Evolutionary conservation across 2,329 filamentous ascomycete species (phyloP), one percentile per base, ranked within the genome.

Genomic region (Venturiaceae sp.): DNA sequence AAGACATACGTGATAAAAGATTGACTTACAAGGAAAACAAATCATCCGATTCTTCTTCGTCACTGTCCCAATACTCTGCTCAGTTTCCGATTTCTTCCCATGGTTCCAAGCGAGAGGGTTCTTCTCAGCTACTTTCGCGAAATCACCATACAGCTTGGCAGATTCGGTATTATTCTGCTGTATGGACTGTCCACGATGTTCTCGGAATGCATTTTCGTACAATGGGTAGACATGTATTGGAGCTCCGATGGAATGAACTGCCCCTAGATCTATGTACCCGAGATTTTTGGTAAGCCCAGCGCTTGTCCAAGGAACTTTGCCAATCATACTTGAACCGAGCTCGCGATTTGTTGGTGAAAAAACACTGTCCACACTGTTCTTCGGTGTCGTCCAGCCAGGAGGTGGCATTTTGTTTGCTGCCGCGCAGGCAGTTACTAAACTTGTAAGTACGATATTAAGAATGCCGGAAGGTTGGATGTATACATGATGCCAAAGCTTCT

Each of bases 171-270:
- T 74, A 57, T 87, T 87, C 3, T 81, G 77, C 23, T 68, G 57
- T 0, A 81, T 68, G 1, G 78, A 77, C 64, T 87, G 84, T 1
- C 71, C 67, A 1, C 77, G 73, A 62, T 81, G 73, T 0, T 83
- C 83, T 33, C 84, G 76, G 57, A 84, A 83, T 0, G 71, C 81
- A 62, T 85, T 86, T 63, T 87, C 85, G 63, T 85, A 87, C 0
- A 88, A 65, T 0, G 85, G 83, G 63, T 88, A 88, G 0, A 87
- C 74, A 33, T 88, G 84, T 11, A 87, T 84, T 0, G 85, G 84
- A 0, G 81, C 74, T 0, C 84, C 83, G 11, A 87, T 79, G 1
- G 73, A 73, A 63, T 87, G 84, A 2, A 72, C 71, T 1, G 78
- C 76, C 1, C 82, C 83, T 13, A 82, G 65, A 63, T 80, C 81